phyloP scores from a whole-genome alignment of 2,329 filamentous ascomycete genomes.

The Zymoseptoria pseudotritici region DNA sequence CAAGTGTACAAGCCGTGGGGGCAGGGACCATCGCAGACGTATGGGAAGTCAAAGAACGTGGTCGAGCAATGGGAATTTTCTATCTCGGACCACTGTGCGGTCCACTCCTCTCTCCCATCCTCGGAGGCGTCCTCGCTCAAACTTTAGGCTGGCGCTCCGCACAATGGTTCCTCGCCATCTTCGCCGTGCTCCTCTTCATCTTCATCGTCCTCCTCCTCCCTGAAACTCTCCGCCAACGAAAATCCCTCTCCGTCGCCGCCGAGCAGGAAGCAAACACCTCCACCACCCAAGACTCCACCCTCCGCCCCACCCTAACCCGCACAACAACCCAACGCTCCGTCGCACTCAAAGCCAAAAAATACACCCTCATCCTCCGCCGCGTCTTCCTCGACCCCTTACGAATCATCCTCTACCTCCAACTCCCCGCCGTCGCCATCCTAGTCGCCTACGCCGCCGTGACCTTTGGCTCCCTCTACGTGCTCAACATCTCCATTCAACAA shows the following conservation, averaged over 20 bases:
- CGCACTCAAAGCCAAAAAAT: slow-evolving; percentile 48
- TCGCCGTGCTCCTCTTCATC: slow-evolving; percentile 52
- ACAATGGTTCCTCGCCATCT: slow-evolving; percentile 69
- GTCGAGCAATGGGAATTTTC: slow-evolving; percentile 74
- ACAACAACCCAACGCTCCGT: slow-evolving; percentile 58
- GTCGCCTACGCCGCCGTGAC: slow-evolving; percentile 69
- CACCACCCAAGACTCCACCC: slow-evolving; percentile 17
- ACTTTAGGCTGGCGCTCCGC: slow-evolving; percentile 66
- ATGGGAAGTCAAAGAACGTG: slow-evolving; percentile 66
- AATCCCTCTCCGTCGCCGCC: slow-evolving; percentile 26
- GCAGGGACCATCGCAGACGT: slow-evolving; percentile 77
- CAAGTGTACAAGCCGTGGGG: slow-evolving; percentile 74
- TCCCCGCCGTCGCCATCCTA: slow-evolving; percentile 64
- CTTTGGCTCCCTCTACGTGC: slow-evolving; percentile 66
- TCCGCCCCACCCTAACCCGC: slow-evolving; percentile 31
- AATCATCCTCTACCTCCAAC: slow-evolving; percentile 64
- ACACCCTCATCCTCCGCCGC: slow-evolving; percentile 49
- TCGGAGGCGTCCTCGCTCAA: slow-evolving; percentile 66
- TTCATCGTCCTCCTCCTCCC: slow-evolving; percentile 56
- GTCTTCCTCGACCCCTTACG: slow-evolving; percentile 65
- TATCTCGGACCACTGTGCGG: slow-evolving; percentile 72
- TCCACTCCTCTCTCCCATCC: slow-evolving; percentile 66
- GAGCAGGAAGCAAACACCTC: slow-evolving; percentile 19
- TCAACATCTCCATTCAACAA: slow-evolving; percentile 69
- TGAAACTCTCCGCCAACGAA: slow-evolving; percentile 48